phyloP scores from a whole-genome alignment of 345 rosid species.

The Pelargonium nanum region DNA sequence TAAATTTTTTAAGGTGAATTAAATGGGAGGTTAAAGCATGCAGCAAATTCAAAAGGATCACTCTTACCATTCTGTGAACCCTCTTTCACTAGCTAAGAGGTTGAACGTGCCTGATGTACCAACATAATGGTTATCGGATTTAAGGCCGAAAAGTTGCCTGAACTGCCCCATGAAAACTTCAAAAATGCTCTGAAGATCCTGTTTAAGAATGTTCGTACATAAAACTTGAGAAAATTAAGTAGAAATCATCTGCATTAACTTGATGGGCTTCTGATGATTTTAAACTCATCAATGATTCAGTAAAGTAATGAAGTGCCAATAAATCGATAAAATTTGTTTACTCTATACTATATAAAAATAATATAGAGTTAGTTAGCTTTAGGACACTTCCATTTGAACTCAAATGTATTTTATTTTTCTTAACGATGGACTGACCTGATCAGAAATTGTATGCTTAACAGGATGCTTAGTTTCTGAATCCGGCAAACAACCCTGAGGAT shows the following conservation, averaged over 20 bases:
- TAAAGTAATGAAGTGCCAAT: background rate
- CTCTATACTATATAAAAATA: too few relatives aligned
- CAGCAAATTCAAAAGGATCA: slow-evolving; percentile 3
- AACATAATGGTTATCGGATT: slow-evolving; percentile 39
- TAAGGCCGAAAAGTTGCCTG: slow-evolving; percentile 78
- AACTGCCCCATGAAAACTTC: slow-evolving; percentile 91
- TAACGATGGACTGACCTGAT: slow-evolving; percentile 36
- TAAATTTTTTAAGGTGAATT: background rate
- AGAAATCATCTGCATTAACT: slow-evolving; percentile 11
- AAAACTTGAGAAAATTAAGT: slow-evolving; percentile 14
- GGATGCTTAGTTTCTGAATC: slow-evolving; percentile 28
- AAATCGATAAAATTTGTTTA: too few relatives aligned
- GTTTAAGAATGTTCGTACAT: slow-evolving; percentile 22
- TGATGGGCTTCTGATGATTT: background rate
- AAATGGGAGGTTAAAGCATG: background rate
- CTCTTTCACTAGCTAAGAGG: slow-evolving; percentile 64
- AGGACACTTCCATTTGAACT: too few relatives aligned
- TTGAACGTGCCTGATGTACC: slow-evolving; percentile 52
- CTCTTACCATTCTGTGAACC: slow-evolving; percentile 81
- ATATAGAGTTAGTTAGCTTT: too few relatives aligned
- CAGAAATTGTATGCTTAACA: slow-evolving; percentile 33
- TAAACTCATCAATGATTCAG: background rate
- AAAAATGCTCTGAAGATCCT: slow-evolving; percentile 68
- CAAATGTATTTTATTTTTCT: too few relatives aligned
- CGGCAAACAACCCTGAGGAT: slow-evolving; percentile 45